A percentile compares a stretch with the other conserved stretches of the same genome.
Conservation (phyloP, 345 rosid species). For the Acer negundo region DNA sequence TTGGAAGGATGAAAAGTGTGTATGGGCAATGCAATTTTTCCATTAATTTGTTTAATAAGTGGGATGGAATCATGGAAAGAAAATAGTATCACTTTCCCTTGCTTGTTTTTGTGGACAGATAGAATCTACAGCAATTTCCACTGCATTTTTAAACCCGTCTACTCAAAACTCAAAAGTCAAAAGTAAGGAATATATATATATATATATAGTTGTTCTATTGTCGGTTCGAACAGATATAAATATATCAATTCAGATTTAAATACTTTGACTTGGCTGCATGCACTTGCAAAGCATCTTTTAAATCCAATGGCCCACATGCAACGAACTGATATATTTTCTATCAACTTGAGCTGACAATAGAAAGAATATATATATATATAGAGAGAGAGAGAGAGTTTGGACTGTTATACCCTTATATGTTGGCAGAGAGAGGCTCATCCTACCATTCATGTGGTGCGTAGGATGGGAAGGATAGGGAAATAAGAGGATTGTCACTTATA, state of each 20-base stretch:
- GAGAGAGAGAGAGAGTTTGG: neutral
- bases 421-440: neutral
- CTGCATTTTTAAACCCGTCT: neutral
- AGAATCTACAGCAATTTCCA: neutral
- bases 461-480: neutral
- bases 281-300: too few species aligned
- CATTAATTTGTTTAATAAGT: neutral
- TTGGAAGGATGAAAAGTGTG: neutral
- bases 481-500: neutral
- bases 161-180: too few species aligned
- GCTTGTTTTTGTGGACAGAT: too few species aligned
- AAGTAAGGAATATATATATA: too few species aligned
- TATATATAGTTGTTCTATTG: too few species aligned
- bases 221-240: too few species aligned
- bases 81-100: neutral
- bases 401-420: neutral
- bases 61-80: neutral
- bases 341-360: too few species aligned
- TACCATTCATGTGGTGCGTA: neutral
- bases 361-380: too few species aligned
- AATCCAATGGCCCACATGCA: too few species aligned
- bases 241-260: too few species aligned
- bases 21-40: neutral
- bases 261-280: too few species aligned
- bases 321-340: too few species aligned